Percentiles rank a stretch among this genome's conserved stretches.
Conservation (phyloP, 345 rosid genomes). For the Eucalyptus grandis region DNA sequence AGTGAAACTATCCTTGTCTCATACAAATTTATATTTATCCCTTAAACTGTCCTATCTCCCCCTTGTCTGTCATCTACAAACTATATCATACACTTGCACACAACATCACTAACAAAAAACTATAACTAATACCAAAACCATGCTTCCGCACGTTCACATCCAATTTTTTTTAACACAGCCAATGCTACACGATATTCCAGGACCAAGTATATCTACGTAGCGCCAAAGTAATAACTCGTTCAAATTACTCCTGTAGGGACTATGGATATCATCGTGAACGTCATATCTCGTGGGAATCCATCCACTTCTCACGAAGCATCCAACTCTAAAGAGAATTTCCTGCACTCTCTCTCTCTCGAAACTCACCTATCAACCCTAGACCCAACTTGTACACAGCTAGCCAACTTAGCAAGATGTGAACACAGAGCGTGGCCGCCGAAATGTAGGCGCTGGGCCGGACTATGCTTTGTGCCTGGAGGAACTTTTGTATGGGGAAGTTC, state of each 20-base stretch:
- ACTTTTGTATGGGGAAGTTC: conserved; percentile 67
- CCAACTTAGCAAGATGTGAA: not conserved
- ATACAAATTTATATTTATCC: too few relatives aligned
- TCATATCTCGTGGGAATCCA: not conserved
- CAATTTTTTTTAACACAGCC: too few relatives aligned
- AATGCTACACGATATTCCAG: not conserved
- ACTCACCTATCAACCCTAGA: not conserved
- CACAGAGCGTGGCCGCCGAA: not conserved
- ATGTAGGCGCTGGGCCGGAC: not conserved
- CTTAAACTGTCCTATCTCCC: too few relatives aligned
- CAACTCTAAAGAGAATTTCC: not conserved
- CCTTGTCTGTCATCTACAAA: too few relatives aligned
- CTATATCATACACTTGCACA: too few relatives aligned
- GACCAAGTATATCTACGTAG: not conserved
- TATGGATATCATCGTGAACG: not conserved
- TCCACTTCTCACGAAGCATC: not conserved
- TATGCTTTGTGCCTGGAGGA: conserved; percentile 50
- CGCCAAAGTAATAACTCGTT: not conserved
- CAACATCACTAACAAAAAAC: too few relatives aligned
- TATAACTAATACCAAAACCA: too few relatives aligned
- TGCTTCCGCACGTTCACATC: too few relatives aligned
- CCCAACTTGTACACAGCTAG: not conserved
- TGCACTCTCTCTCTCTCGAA: not conserved
- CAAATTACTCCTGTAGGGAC: not conserved
- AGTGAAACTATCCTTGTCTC: too few relatives aligned